Base-by-base conservation (phyloP, 2,329 filamentous ascomycete species). In the Sarocladium kiliense region DNA sequence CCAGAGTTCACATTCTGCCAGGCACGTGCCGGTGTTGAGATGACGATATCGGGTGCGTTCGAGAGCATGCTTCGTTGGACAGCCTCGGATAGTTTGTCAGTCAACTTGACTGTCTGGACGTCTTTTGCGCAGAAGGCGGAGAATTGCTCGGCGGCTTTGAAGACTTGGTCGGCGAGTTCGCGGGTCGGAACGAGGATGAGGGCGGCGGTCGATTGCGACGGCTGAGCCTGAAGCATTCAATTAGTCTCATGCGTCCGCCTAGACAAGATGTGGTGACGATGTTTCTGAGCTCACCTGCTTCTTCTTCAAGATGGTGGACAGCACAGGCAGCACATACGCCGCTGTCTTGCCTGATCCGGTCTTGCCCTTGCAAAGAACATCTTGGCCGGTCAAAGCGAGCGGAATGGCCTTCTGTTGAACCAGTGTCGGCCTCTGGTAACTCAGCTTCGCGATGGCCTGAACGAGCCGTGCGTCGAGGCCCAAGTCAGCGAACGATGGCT, bases 271-370 rank as follows among this genome's bases (percentile, higher is more conserved):
- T 7, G 16, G 16, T 23, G 3, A 14, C 9, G 32, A 23, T 34
- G 27, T 50, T 26, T 19, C 49, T 30, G 34, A 12, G 60, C 73
- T 18, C 69, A 86, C 84, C 63, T 80, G 73, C 72, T 96, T 96
- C 61, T 84, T 83, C 67, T 87, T 89, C 55, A 99, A 74, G 58
- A 96, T 89, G 34, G 83, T 82, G 62, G 96, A 88, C 16, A 99
- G 74, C n/a, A 96, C 80, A 1, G 94, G 94, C 41, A 99, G 79
- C 6, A 96, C 77, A 68, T 97, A 97, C 51, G 94, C 93, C n/a
- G 91, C 91, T 11, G 94, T 99, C 78, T 99, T 99, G 62, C 94
- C 94, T 3, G 92, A 96, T 12, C 94, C 94, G 4, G 94, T 97
- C 71, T 93, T 95, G 36, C 93, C 91, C 66, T 93, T 91, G 55